Conservation (phyloP, 192 early-diverging fungal genomes). For the Radiomyces spectabilis region DNA sequence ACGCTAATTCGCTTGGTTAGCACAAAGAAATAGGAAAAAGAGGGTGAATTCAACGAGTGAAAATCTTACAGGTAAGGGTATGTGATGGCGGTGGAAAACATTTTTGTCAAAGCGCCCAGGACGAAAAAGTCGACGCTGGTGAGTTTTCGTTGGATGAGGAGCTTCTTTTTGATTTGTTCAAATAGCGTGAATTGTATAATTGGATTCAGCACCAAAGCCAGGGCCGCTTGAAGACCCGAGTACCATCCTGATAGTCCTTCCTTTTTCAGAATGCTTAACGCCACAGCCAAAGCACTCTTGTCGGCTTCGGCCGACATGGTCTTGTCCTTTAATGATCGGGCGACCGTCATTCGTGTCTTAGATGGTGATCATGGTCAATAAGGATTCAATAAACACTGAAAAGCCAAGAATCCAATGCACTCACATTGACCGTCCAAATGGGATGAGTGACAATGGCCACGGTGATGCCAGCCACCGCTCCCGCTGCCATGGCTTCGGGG, state of each 20-base stretch:
- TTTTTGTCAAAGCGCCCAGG: conserved; percentile 88
- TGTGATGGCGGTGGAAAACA: conserved; percentile 84
- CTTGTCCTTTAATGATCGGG: conserved; percentile 31
- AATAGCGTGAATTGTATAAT: conserved; percentile 98
- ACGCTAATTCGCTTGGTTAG: neutral
- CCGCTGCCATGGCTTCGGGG: conserved; percentile 81
- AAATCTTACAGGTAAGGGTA: conserved; percentile 89
- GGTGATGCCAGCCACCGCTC: conserved; percentile 79
- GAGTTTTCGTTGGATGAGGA: conserved; percentile 37
- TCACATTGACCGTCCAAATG: conserved; percentile 94
- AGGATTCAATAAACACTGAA: neutral
- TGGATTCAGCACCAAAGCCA: conserved; percentile 95
- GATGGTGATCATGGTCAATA: conserved; percentile 54
- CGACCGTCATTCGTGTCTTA: conserved; percentile 40
- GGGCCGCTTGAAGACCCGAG: conserved; percentile 82
- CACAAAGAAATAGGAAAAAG: neutral
- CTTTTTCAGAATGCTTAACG: conserved; percentile 72
- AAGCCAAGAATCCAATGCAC: neutral
- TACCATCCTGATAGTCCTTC: conserved; percentile 81
- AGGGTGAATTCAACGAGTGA: too few species aligned
- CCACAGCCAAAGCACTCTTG: conserved; percentile 36
- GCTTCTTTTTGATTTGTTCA: conserved; percentile 75
- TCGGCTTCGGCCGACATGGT: conserved; percentile 18
- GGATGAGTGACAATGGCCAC: conserved; percentile 88
- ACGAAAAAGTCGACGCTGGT: conserved; percentile 84